Evolutionary conservation across 371 early-diverging fungal species (phyloP).

Genomic region (Smittium culicis): DNA sequence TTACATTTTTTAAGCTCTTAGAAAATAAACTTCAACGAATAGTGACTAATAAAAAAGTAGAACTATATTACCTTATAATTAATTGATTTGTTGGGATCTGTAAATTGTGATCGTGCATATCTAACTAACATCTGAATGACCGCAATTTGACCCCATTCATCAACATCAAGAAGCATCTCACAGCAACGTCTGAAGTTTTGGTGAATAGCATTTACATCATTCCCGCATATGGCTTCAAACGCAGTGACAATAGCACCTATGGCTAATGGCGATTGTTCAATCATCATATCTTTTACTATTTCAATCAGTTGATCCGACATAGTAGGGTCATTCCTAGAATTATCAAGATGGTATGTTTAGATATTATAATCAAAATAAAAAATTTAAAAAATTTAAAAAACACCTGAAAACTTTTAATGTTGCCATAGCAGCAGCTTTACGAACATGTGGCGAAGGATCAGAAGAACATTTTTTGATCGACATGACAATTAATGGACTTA

Average conservation of each 20-base stretch:
- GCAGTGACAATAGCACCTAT: constrained; percentile 76
- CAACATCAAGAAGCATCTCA: constrained; percentile 64
- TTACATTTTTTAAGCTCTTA: too few species aligned
- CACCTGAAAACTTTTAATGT: constrained; percentile 1
- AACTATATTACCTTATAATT: constrained; percentile 36
- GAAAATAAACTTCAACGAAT: too few species aligned
- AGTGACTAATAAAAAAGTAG: too few species aligned
- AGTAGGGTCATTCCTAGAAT: constrained; percentile 62
- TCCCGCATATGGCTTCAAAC: constrained; percentile 75
- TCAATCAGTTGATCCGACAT: constrained; percentile 63
- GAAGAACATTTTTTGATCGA: constrained; percentile 72
- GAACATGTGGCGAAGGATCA: constrained; percentile 83
- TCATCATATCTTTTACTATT: constrained; percentile 55
- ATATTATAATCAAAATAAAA: background rate
- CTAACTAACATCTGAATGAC: constrained; percentile 60
- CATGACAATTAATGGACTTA: constrained; percentile 74
- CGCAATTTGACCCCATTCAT: constrained; percentile 90
- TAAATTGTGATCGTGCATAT: constrained; percentile 53
- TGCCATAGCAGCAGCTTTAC: constrained; percentile 79
- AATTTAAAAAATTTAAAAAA: too few species aligned
- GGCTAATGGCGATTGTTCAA: constrained; percentile 72
- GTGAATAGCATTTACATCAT: constrained; percentile 70
- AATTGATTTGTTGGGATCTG: constrained; percentile 40
- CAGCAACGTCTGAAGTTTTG: constrained; percentile 79
- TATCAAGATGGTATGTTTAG: background rate